A percentile compares a stretch with the other conserved stretches of the same genome.
These are phyloP conservation scores for Scopulariopsis brevicaulis DNA, from an alignment of 2,329 filamentous ascomycete species.

Conservation along the genomic window DNA sequence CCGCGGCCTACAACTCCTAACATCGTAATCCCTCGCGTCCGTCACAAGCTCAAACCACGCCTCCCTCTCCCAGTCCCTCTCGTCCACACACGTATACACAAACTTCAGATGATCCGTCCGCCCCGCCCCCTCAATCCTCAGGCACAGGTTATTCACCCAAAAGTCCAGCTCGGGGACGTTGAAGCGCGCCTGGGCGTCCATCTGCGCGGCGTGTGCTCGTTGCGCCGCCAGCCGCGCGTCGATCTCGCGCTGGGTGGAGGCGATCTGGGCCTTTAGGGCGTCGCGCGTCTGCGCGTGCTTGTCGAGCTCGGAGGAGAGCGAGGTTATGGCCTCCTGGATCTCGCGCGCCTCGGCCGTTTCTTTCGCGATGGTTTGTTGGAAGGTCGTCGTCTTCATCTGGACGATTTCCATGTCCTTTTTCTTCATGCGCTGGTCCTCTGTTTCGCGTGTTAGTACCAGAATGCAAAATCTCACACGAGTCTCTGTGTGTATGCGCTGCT, in stretches of 20 bases:
- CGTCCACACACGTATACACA: constrained; percentile 76
- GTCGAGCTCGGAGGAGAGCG: constrained; percentile 48
- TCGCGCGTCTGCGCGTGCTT: constrained; percentile 46
- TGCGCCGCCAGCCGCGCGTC: constrained; percentile 60
- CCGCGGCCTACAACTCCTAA: constrained; percentile 71
- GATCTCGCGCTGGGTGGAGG: constrained; percentile 58
- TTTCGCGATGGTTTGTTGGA: constrained; percentile 64
- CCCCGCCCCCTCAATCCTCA: constrained; percentile 82
- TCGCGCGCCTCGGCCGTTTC: constrained; percentile 68
- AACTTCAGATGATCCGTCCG: constrained; percentile 81
- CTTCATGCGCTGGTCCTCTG: constrained; percentile 87
- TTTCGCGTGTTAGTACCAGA: background rate
- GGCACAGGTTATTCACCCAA: constrained; percentile 83
- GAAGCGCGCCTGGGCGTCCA: constrained; percentile 75
- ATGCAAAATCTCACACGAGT: background rate
- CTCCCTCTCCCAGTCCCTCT: constrained; percentile 78
- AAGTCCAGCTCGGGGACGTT: constrained; percentile 92
- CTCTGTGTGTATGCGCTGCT: background rate
- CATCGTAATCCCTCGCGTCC: constrained; percentile 70
- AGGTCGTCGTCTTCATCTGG: constrained; percentile 56
- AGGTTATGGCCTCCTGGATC: constrained; percentile 53
- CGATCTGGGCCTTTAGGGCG: constrained; percentile 47
- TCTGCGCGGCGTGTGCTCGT: constrained; percentile 57
- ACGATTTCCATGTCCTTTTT: constrained; percentile 79
- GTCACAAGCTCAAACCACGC: constrained; percentile 90